Percentiles rank a stretch among this genome's conserved stretches.
phyloP scores from a whole-genome alignment of 176 grass and related monocot species.

The Miscanthus lutarioriparius region DNA sequence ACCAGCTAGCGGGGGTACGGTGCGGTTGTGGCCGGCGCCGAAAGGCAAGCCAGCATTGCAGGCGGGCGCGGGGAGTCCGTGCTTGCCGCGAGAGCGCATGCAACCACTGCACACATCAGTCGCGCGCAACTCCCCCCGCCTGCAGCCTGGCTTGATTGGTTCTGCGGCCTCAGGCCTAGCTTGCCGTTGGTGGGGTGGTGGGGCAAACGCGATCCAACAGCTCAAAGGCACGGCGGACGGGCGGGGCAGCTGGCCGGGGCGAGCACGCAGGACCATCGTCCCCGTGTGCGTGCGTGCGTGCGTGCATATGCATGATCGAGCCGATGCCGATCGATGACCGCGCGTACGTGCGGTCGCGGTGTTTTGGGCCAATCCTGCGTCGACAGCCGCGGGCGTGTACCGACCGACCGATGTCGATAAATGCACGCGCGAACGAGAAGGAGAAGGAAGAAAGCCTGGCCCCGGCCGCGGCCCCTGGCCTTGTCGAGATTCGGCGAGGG shows the following conservation, averaged over 20 bases:
- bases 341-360: neutral
- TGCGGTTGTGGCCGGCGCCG: no score
- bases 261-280: no score
- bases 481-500: slow-evolving; percentile 24
- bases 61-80: no score
- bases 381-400: slow-evolving; percentile 21
- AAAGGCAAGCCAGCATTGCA: no score
- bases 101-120: neutral
- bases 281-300: no score
- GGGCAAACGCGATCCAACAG: neutral
- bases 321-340: no score
- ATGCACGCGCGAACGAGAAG: neutral
- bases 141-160: neutral
- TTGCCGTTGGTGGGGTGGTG: neutral
- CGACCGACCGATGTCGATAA: neutral
- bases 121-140: neutral
- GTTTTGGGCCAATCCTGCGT: neutral
- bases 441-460: no score
- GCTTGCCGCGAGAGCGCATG: no score
- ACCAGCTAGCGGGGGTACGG: no score
- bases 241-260: no score
- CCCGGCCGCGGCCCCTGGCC: no score
- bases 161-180: neutral
- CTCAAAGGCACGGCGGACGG: neutral
- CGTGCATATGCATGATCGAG: no score